These are phyloP conservation scores for Fusarium sulawesiense DNA, from an alignment of 2,329 filamentous ascomycete genomes.

Conservation along the genomic window DNA sequence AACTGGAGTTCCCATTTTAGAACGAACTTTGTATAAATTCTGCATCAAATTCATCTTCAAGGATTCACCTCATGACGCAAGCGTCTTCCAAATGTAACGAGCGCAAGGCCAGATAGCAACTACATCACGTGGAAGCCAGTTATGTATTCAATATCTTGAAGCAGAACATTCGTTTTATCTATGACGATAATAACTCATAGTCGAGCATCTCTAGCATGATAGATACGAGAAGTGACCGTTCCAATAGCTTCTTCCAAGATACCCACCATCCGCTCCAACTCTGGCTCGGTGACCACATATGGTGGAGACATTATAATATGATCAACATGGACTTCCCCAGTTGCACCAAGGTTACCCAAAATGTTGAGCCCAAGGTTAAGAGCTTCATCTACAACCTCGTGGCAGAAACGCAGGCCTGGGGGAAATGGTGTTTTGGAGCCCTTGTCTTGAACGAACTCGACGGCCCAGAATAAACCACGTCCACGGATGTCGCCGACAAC, in stretches of 20 bases:
- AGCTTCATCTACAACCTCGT: not conserved
- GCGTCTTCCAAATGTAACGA: no score
- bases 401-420: not conserved
- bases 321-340: slow-evolving; percentile 1
- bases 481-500: slow-evolving; percentile 7
- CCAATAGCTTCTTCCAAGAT: not conserved
- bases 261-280: not conserved
- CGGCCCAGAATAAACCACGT: slow-evolving; percentile 10
- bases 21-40: no score
- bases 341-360: slow-evolving; percentile 1
- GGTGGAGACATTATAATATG: slow-evolving; percentile 8
- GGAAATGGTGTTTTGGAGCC: not conserved
- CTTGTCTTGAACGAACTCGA: slow-evolving; percentile 6
- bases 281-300: not conserved
- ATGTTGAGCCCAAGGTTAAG: slow-evolving; percentile 1
- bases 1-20: no score
- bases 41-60: no score
- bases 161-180: rapidly evolving
- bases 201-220: no score
- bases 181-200: no score
- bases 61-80: no score
- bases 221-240: no score
- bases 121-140: no score
- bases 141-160: no score
- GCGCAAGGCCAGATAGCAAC: no score